Evolutionary conservation across 495 filamentous ascomycete species (phyloP), one percentile per base, ranked within the genome.

Genomic region (Penicillium coffeae): DNA sequence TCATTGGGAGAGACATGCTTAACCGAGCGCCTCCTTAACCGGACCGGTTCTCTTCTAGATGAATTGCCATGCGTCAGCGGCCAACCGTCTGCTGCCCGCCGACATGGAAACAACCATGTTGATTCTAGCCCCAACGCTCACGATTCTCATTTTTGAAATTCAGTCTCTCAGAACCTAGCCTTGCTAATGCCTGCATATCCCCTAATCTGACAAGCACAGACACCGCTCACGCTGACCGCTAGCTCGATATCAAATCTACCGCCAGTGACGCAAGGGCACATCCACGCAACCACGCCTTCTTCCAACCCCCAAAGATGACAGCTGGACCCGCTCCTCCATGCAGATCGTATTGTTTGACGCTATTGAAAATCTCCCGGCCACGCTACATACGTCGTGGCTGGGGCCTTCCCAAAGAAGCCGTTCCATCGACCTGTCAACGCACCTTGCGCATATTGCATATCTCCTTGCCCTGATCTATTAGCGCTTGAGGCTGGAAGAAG

Each of bases 281-380:
- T 10, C 25, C 25, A 30, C 25, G 25, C 10, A n/a, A n/a, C n/a
- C n/a, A n/a, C n/a, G n/a, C n/a, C n/a, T n/a, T n/a, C n/a, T 10
- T 30, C 10, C 25, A 4, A 30, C 4, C 25, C 25, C 10, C 25
- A 4, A 4, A 30, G 25, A 5, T 30, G 25, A 30, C 25, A 30
- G 25, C 21, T 13, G 8, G 12, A 21, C 19, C 12, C 18, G 38
- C 25, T 30, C 10, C 20, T 15, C 34, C 33, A 27, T 38, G 32
- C 38, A 53, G 33, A 16, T 35, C 8, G 21, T 36, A 37, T 47
- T 30, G 33, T 22, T 30, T 30, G 25, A 33, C 42, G 38, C 41
- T 57, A 52, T 52, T 52, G 54, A 52, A 49, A 25, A 50, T 52
- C 38, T 38, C 41, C 54, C 46, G 50, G 39, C 48, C 53, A 56